A percentile compares a stretch with the other conserved stretches of the same genome.
Conservation (phyloP, 2,329 filamentous ascomycete species). For the Fusarium marasasianum region DNA sequence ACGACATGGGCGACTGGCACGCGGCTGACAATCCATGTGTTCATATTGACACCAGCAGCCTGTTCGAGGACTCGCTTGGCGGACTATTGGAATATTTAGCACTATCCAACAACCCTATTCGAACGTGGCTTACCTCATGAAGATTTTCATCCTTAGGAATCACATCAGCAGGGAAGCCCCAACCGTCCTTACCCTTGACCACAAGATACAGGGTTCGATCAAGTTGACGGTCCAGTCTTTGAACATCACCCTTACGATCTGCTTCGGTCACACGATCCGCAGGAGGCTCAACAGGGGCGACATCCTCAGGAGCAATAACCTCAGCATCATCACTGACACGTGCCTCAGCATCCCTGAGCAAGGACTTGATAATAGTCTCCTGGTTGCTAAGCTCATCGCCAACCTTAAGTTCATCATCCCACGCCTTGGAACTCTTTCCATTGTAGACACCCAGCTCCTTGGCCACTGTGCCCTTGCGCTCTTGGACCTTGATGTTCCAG, state of each 20-base stretch:
- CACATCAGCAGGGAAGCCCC: conserved; percentile 83
- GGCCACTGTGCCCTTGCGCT: conserved; percentile 76
- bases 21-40: conserved; percentile 96
- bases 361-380: conserved; percentile 70
- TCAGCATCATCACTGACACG: conserved; percentile 69
- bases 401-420: conserved; percentile 91
- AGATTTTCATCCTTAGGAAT: conserved; percentile 78
- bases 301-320: conserved; percentile 64
- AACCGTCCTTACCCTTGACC: conserved; percentile 78
- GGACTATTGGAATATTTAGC: conserved; percentile 62
- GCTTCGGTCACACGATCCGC: conserved; percentile 78
- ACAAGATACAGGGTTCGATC: conserved; percentile 88
- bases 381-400: conserved; percentile 74
- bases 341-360: conserved; percentile 79
- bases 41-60: conserved; percentile 92
- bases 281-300: conserved; percentile 76
- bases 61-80: conserved; percentile 81
- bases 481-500: conserved; percentile 86
- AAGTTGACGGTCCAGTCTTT: conserved; percentile 80
- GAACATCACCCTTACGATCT: conserved; percentile 77
- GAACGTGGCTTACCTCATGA: conserved; percentile 71
- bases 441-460: conserved; percentile 89
- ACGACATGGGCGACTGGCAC: conserved; percentile 86
- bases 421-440: conserved; percentile 73
- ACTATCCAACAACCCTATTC: background rate